Percentiles rank a stretch among this genome's conserved stretches.
Evolutionary conservation across 306 rosid genomes (phyloP).

Genomic region (Luffa aegyptiaca): DNA sequence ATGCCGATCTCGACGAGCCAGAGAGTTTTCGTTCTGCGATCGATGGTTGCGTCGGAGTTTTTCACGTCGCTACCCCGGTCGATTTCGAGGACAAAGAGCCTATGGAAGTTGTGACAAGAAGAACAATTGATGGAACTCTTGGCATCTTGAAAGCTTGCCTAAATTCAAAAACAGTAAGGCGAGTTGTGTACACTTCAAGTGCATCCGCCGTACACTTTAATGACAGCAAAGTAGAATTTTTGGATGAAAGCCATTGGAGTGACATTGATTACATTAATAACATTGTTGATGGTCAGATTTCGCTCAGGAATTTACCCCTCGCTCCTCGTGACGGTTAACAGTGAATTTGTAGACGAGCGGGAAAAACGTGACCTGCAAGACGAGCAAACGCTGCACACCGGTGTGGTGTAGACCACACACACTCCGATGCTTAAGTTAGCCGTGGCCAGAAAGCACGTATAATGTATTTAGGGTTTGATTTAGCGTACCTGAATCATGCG

Average conservation of each 20-base stretch:
- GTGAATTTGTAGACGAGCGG: too few relatives aligned
- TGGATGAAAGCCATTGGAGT: slow-evolving; percentile 51
- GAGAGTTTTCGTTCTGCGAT: not conserved
- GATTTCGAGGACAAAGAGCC: slow-evolving; percentile 17
- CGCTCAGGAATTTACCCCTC: too few relatives aligned
- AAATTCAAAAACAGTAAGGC: slow-evolving; percentile 26
- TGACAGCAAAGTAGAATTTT: not conserved
- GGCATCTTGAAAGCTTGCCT: slow-evolving; percentile 44
- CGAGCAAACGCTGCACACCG: too few relatives aligned
- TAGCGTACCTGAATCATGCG: too few relatives aligned
- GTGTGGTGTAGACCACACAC: too few relatives aligned
- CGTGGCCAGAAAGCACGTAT: too few relatives aligned
- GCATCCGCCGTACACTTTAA: slow-evolving; percentile 11
- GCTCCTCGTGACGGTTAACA: too few relatives aligned
- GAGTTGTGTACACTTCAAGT: slow-evolving; percentile 49
- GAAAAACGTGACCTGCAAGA: too few relatives aligned
- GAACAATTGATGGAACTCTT: slow-evolving; percentile 43
- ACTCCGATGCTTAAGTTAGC: too few relatives aligned
- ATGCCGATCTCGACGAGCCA: slow-evolving; percentile 26
- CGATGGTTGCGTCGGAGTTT: not conserved
- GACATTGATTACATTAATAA: slow-evolving; percentile 21
- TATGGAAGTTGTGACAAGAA: slow-evolving; percentile 28
- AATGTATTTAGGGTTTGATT: too few relatives aligned
- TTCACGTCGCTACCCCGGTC: not conserved
- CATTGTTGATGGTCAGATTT: too few relatives aligned